phyloP scores from a whole-genome alignment of 2,329 filamentous ascomycete genomes.

The Penicillium sp. region DNA sequence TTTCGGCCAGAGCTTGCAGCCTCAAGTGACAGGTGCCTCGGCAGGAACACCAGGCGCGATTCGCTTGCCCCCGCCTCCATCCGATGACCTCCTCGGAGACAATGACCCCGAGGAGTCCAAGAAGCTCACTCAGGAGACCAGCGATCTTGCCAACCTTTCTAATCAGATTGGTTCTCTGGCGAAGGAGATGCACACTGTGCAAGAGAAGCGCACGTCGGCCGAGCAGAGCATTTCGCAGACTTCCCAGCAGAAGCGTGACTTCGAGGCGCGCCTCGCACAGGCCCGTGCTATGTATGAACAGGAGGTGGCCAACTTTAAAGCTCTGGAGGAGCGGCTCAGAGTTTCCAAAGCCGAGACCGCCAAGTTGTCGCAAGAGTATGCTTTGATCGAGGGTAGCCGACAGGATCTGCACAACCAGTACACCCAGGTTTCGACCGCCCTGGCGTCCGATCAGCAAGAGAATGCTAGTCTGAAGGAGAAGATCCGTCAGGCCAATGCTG shows the following conservation, averaged over 20 bases:
- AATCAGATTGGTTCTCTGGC: conserved; percentile 92
- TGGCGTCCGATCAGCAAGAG: conserved; percentile 88
- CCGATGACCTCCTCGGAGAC: conserved; percentile 90
- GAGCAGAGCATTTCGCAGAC: conserved; percentile 84
- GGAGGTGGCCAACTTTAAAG: conserved; percentile 84
- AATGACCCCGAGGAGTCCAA: conserved; percentile 87
- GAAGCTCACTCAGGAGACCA: conserved; percentile 85
- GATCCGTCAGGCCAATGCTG: conserved; percentile 80
- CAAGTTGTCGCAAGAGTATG: conserved; percentile 82
- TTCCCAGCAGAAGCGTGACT: conserved; percentile 86
- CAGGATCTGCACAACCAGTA: conserved; percentile 85
- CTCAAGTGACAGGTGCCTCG: conserved; percentile 74
- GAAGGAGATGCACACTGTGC: conserved; percentile 92
- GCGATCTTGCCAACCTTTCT: conserved; percentile 91
- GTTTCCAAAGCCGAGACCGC: conserved; percentile 78
- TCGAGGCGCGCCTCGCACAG: conserved; percentile 86
- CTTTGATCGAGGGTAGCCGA: conserved; percentile 78
- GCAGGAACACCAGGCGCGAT: conserved; percentile 38
- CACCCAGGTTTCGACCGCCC: conserved; percentile 71
- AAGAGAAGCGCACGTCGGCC: conserved; percentile 76
- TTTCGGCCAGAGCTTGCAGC: conserved; percentile 82
- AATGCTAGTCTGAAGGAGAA: conserved; percentile 85
- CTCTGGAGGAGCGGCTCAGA: conserved; percentile 81
- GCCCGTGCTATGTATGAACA: conserved; percentile 90
- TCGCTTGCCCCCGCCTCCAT: conserved; percentile 57